Percentiles rank a stretch among this genome's conserved stretches.
Evolutionary conservation across 1,284 basidiomycete genomes (phyloP).

Genomic region (Apiotrichum akiyoshidainum): DNA sequence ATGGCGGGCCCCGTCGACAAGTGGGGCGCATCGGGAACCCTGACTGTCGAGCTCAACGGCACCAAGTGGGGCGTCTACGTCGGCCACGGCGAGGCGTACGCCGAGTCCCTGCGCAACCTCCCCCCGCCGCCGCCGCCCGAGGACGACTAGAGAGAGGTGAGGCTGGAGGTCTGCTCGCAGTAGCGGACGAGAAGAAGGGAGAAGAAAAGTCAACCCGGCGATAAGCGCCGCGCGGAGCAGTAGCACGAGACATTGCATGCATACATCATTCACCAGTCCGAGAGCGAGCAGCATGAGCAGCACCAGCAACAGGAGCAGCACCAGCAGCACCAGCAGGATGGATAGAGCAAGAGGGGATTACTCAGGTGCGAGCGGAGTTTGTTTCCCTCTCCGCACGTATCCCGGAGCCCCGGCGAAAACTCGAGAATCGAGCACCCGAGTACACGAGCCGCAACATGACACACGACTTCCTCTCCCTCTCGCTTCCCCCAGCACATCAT

Average conservation of each 20-base stretch:
- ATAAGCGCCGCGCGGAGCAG: not conserved
- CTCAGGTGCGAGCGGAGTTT: too few species aligned
- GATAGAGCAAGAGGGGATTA: too few species aligned
- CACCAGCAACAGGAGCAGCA: too few species aligned
- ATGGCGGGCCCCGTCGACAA: conserved; percentile 12
- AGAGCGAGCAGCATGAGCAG: too few species aligned
- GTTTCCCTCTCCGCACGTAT: too few species aligned
- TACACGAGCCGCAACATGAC: not conserved
- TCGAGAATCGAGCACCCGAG: too few species aligned
- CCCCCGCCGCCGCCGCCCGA: conserved; percentile 16
- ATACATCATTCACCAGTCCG: not conserved
- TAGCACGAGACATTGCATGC: not conserved
- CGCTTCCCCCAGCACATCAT: not conserved
- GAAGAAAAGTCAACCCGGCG: not conserved
- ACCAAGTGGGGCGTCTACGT: conserved; percentile 34
- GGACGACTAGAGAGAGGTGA: conserved; percentile 1
- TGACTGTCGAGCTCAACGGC: conserved; percentile 33
- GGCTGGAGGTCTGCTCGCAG: too few species aligned
- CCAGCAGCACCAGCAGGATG: too few species aligned
- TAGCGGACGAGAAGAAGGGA: not conserved
- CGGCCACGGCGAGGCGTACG: conserved; percentile 41
- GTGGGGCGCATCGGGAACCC: conserved; percentile 23
- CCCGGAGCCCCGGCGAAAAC: too few species aligned
- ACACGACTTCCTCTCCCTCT: not conserved
- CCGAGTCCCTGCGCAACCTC: conserved; percentile 17